Conservation (phyloP, 805 yeast genomes). For the Lipomyces starkeyi region DNA sequence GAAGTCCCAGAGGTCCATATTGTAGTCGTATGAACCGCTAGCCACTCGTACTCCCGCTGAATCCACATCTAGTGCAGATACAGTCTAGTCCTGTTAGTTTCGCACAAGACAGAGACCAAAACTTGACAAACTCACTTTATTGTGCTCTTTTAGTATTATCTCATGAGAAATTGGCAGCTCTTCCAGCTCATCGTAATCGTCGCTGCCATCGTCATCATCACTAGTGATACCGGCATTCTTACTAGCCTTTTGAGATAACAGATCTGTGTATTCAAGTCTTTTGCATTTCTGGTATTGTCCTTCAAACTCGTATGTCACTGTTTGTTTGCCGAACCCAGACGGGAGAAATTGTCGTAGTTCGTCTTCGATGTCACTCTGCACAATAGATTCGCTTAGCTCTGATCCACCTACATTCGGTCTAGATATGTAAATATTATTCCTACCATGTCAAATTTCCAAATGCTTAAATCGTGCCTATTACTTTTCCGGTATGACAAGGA, state of each 20-base stretch:
- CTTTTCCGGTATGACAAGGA: background rate
- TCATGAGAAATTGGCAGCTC: slow-evolving; percentile 50
- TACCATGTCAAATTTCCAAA: background rate
- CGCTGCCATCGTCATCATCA: slow-evolving; percentile 38
- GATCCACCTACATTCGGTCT: background rate
- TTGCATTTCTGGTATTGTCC: slow-evolving; percentile 15
- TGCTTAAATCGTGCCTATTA: background rate
- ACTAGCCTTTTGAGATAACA: slow-evolving; percentile 10
- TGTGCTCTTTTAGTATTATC: slow-evolving; percentile 39
- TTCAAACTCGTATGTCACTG: slow-evolving; percentile 17
- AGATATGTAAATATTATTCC: background rate
- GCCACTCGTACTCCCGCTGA: slow-evolving; percentile 43
- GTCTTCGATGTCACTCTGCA: slow-evolving; percentile 20
- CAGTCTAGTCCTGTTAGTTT: slow-evolving; percentile 15
- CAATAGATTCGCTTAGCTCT: background rate
- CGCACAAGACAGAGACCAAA: background rate
- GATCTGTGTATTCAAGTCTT: slow-evolving; percentile 22
- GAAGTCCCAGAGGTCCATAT: slow-evolving; percentile 47
- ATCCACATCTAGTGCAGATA: slow-evolving; percentile 41
- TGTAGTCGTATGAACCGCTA: slow-evolving; percentile 43
- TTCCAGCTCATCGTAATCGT: slow-evolving; percentile 44
- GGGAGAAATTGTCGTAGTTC: slow-evolving; percentile 31
- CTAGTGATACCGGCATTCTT: slow-evolving; percentile 19
- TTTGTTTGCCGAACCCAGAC: slow-evolving; percentile 35
- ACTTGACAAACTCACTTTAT: slow-evolving; percentile 38